These are phyloP conservation scores for Solioccasus polychromus DNA, from an alignment of 768 basidiomycete genomes.

Conservation along the genomic window DNA sequence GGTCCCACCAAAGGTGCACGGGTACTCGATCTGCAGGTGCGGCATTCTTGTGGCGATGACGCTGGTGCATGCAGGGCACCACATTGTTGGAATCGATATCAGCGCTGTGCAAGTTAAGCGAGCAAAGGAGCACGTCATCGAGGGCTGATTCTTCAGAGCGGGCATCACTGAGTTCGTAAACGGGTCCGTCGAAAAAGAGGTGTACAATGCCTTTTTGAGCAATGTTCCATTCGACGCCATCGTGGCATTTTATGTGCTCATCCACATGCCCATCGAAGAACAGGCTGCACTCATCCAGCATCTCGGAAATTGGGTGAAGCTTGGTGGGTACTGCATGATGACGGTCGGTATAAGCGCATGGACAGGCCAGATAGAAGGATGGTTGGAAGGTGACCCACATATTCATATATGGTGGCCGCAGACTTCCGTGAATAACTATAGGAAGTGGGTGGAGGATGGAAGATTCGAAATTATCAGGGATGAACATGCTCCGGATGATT, in stretches of 20 bases:
- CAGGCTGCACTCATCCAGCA: conserved; percentile 5
- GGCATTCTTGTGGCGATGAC: conserved; percentile 8
- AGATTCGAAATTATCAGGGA: conserved; percentile 11
- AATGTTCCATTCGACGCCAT: conserved; percentile 1
- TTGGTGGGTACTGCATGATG: conserved; percentile 10
- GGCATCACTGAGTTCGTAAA: conserved; percentile 6
- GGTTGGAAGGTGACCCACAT: not conserved
- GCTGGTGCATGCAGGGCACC: conserved; percentile 3
- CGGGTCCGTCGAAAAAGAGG: not conserved
- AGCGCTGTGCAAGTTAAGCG: conserved; percentile 10
- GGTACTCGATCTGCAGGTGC: conserved; percentile 5
- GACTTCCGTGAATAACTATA: conserved; percentile 7
- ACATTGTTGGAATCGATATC: conserved; percentile 4
- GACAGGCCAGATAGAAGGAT: conserved; percentile 1
- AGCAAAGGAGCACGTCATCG: conserved; percentile 4
- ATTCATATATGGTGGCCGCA: conserved; percentile 8
- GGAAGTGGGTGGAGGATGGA: conserved; percentile 5
- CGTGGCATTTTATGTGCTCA: conserved; percentile 3
- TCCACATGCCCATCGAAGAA: conserved; percentile 10
- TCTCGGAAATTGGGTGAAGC: conserved; percentile 18
- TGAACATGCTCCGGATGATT: conserved; percentile 4
- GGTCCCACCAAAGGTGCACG: not conserved
- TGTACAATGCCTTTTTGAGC: not conserved
- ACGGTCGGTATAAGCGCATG: conserved; percentile 3
- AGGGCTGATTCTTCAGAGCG: conserved; percentile 3